Evolutionary conservation across 495 filamentous ascomycete species (phyloP), one percentile per base, ranked within the genome.

Genomic region (Aspergillus taichungensis): DNA sequence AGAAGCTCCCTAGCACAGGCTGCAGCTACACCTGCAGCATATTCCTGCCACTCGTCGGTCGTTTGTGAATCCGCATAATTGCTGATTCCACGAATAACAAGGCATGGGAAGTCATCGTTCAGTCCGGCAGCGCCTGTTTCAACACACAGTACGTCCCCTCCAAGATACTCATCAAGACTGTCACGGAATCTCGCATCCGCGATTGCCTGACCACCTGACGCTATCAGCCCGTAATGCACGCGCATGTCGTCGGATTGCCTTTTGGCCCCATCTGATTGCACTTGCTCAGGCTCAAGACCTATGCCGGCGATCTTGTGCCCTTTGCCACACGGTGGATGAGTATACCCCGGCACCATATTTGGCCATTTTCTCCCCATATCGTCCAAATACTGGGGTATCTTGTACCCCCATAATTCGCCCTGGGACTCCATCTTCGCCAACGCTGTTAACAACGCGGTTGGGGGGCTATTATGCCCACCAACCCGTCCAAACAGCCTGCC

Each of bases 21-120:
- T 2, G 61, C 56, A 3, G 61, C 59, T 3, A 50, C 45, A 13
- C 46, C 40, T 11, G 65, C 64, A 3, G 62, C 64, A 45, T 62
- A 69, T n/a, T 18, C 12, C 42, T 62, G 55, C 62, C 62, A 67
- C 10, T 51, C 10, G 30, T 64, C 51, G 30, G 60, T 60, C 43
- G 64, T 66, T 40, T 65, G 61, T 5, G 49, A 51, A 45, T 68
- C 64, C 1, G 53, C 44, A 49, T 68, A 67, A 38, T 68, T 60
- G 34, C 52, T 63, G 8, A 68, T 60, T 10, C 62, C 65, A 14
- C 53, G 49, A 30, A 68, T 60, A 6, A 57, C 49, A 9, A 65
- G 42, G 42, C 59, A 62, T 8, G 45, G 49, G n/a, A 62, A 43
- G n/a, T 34, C 47, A 24, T 53, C 46, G 42, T 53, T 50, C 6